Percentiles rank a stretch among this genome's conserved stretches.
Conservation (phyloP, 2,329 filamentous ascomycete species). For the Thielaviopsis euricoi region DNA sequence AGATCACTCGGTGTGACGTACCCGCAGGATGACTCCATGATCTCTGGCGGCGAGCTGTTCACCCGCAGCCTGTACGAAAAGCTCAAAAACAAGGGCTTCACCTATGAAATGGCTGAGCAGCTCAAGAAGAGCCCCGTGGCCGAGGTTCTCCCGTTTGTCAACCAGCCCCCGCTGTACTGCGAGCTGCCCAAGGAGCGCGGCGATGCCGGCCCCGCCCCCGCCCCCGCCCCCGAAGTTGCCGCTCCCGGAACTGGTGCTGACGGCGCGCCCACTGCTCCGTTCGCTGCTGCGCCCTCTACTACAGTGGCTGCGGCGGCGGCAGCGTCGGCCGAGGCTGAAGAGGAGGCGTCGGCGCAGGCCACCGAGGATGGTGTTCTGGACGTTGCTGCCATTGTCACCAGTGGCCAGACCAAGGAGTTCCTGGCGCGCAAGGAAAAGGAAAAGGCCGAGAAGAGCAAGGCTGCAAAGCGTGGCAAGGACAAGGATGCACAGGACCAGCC, state of each 20-base stretch:
- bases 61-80: slow-evolving; percentile 56
- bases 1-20: slow-evolving; percentile 43
- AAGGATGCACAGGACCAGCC: slow-evolving; percentile 38
- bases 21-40: slow-evolving; percentile 19
- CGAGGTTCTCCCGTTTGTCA: slow-evolving; percentile 45
- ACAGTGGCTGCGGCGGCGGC: slow-evolving; percentile 16
- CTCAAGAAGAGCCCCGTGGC: slow-evolving; percentile 50
- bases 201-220: slow-evolving; percentile 14
- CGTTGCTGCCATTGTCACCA: slow-evolving; percentile 70
- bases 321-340: slow-evolving; percentile 22
- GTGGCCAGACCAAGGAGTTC: slow-evolving; percentile 67
- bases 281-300: slow-evolving; percentile 16
- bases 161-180: slow-evolving; percentile 27
- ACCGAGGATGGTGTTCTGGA: slow-evolving; percentile 62
- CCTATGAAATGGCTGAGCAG: slow-evolving; percentile 52
- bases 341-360: slow-evolving; percentile 23
- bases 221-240: slow-evolving; percentile 14
- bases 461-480: slow-evolving; percentile 44
- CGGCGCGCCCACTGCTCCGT: slow-evolving; percentile 17
- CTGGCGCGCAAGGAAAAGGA: slow-evolving; percentile 70
- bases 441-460: slow-evolving; percentile 48
- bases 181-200: slow-evolving; percentile 28
- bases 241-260: slow-evolving; percentile 16
- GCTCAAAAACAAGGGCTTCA: slow-evolving; percentile 42
- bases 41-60: slow-evolving; percentile 77